Evolutionary conservation across 2,329 filamentous ascomycete species (phyloP).

Genomic region (Hypoxylon sp.): DNA sequence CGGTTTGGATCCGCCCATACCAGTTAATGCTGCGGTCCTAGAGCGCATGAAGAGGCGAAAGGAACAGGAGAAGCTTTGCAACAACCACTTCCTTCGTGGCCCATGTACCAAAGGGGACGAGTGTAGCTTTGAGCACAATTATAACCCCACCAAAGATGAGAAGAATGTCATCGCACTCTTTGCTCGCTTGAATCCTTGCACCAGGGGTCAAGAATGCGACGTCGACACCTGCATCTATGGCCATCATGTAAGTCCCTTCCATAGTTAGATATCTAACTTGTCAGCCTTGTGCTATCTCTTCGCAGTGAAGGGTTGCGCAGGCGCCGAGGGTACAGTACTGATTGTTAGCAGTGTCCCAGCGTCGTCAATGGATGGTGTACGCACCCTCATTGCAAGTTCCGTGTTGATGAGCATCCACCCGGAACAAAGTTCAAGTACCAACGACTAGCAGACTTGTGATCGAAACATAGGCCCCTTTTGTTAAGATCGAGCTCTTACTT

Average conservation of each 20-base stretch:
- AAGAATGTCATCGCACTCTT: conserved; percentile 67
- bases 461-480: not conserved
- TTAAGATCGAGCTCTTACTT: not conserved
- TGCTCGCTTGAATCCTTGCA: conserved; percentile 69
- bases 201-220: conserved; percentile 68
- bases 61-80: conserved; percentile 69
- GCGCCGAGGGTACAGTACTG: not conserved
- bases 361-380: conserved; percentile 64
- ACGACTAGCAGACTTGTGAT: conserved; percentile 13
- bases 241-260: conserved; percentile 64
- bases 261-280: not conserved
- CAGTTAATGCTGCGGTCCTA: conserved; percentile 59
- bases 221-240: conserved; percentile 72
- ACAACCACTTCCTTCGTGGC: conserved; percentile 71
- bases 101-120: conserved; percentile 66
- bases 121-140: conserved; percentile 69
- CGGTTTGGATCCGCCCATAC: conserved; percentile 66
- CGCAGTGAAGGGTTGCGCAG: not conserved
- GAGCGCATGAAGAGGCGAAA: conserved; percentile 69
- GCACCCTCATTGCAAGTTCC: conserved; percentile 69
- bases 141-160: conserved; percentile 66
- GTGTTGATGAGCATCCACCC: conserved; percentile 66
- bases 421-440: conserved; percentile 62
- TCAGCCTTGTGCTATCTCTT: not conserved
- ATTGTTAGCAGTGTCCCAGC: conserved; percentile 62